These are phyloP conservation scores for Fomitopsis pinicola DNA, from an alignment of 1,284 basidiomycete genomes.

Conservation along the genomic window DNA sequence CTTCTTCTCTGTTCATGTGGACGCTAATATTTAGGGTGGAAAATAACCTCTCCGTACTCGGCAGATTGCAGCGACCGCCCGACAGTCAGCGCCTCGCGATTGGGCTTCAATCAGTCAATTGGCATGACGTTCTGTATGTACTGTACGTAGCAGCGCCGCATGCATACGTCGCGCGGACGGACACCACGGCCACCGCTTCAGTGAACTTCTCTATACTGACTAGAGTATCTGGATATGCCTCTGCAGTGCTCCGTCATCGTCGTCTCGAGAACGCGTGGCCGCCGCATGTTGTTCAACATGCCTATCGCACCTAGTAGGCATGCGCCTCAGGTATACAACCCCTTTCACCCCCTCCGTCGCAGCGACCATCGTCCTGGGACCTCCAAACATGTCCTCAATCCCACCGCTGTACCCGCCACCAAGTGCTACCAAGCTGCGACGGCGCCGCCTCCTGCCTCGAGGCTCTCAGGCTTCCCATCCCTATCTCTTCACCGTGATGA, in stretches of 20 bases:
- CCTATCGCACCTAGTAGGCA: slow-evolving; percentile 10
- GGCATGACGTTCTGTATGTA: no score
- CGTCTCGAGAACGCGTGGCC: slow-evolving; percentile 9
- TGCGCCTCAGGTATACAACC: slow-evolving; percentile 1
- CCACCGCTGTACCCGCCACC: slow-evolving; percentile 10
- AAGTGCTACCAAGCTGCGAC: slow-evolving; percentile 14
- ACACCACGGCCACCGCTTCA: neutral
- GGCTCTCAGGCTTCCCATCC: slow-evolving; percentile 53
- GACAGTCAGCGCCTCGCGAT: no score
- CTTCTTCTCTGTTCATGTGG: neutral
- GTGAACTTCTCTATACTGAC: no score
- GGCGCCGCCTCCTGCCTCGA: slow-evolving; percentile 27
- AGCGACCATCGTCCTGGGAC: slow-evolving; percentile 3
- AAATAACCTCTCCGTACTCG: neutral
- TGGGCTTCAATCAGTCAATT: neutral
- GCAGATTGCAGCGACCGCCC: no score
- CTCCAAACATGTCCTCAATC: slow-evolving; percentile 3
- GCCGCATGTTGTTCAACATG: slow-evolving; percentile 12
- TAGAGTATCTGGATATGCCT: neutral
- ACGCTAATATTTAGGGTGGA: neutral
- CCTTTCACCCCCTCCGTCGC: slow-evolving; percentile 3
- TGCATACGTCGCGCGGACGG: no score
- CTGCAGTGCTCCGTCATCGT: neutral
- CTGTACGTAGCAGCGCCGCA: no score
- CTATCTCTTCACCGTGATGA: slow-evolving; percentile 65